These are phyloP conservation scores for Paramecium sonneborni DNA, from an alignment of 73 alveolate genomes.

Conservation along the genomic window DNA sequence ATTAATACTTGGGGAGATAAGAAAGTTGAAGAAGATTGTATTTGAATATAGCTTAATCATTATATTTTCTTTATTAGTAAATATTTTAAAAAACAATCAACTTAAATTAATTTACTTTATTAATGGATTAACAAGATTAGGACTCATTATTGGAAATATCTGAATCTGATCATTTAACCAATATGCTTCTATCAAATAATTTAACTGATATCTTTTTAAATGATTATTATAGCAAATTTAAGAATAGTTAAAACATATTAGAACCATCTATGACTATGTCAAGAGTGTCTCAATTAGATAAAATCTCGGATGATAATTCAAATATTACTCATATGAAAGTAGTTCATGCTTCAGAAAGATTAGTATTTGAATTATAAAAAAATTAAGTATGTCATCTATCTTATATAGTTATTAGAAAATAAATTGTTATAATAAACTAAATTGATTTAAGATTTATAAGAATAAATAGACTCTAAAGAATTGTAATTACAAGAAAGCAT, in stretches of 20 bases:
- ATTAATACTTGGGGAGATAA: constrained; percentile 26
- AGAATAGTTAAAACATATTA: not conserved
- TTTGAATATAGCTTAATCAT: not conserved
- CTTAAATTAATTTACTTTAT: not conserved
- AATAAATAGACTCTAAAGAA: not conserved
- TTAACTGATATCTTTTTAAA: not conserved
- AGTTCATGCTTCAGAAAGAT: not conserved
- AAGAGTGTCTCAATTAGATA: not conserved
- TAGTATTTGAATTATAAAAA: not conserved
- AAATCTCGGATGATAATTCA: not conserved
- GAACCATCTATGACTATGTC: not conserved
- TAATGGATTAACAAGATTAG: not conserved
- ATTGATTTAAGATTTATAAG: not conserved
- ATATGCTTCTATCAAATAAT: not conserved
- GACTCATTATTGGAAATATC: not conserved
- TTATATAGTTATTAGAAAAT: not conserved
- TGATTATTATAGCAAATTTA: not conserved
- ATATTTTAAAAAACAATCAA: not conserved
- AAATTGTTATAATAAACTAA: not conserved
- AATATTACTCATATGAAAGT: not conserved
- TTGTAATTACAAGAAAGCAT: not conserved
- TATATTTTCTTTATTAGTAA: not conserved
- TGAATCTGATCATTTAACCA: not conserved
- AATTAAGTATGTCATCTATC: not conserved
- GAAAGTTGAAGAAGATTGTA: constrained; percentile 8